Evolutionary conservation across 2,329 filamentous ascomycete genomes (phyloP), one percentile per base, ranked within the genome.

Genomic region (Berkeleyomyces basicola): DNA sequence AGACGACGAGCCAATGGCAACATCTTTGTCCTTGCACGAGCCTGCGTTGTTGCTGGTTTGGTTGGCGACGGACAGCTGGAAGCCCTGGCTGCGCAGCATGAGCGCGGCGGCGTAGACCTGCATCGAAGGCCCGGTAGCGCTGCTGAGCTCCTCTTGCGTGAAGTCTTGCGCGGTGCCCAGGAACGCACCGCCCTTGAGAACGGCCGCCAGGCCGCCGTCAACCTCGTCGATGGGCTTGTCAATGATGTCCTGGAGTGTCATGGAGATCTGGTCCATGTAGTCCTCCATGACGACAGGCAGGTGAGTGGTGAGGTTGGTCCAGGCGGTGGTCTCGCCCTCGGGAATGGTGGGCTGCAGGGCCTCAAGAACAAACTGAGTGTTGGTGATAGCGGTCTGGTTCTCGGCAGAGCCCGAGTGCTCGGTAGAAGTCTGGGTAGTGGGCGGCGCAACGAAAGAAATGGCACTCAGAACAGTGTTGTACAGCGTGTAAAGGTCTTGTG

Each of bases 111-210:
- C 57, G 47, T 59, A 64, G 3, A 59, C 49, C 37, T 65, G 47
- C 14, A 67, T 37, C 40, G 62, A 64, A 5, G 49, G 49, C 49
- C n/a, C 49, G 31, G 16, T 44, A 14, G 37, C 44, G 43, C 40
- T 64, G 55, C 44, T 33, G 11, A 67, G 59, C 23, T 67, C 65
- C 39, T 46, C 36, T 42, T 67, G 65, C 7, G 63, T 66, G 16
- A 66, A 43, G 61, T 67, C 66, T n/a, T 59, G 62, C 14, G 53
- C 39, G 3, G 57, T 47, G 6, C 66, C 64, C 51, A 66, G 63
- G 59, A 66, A 66, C n/a, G 42, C 16, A n/a, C 66, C 66, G 2
- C 60, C 63, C 4, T 23, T 10, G 3, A 66, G 44, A 33, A 65
- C 42, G 11, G 53, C 14, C 39, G 47, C 57, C 31, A 66, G 62